Evolutionary conservation across 73 alveolate genomes (phyloP), one percentile per base, ranked within the genome.

Genomic region (Paramecium sexaurelia): DNA sequence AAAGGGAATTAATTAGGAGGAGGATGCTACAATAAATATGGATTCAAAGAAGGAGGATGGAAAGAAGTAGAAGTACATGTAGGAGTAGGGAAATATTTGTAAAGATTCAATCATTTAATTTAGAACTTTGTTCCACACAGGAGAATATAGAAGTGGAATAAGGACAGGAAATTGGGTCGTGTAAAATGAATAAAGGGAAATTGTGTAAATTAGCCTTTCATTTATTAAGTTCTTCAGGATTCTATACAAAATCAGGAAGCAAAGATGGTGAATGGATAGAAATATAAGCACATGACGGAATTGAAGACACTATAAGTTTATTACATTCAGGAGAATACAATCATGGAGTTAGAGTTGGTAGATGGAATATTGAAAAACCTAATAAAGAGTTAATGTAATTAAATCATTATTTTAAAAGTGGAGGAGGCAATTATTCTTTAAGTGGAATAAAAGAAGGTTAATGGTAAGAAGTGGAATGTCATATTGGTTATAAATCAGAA

Each of bases 241-340:
- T 61, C 11, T 61, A 61, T 32, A 61, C 83, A 13, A 61, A 61
- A 61, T 61, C 83, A 19, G 83, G 83, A 61, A 61, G 43, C 7
- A 61, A 61, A n/a, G 83, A 61, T 29, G 83, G 83, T 29, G 83
- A 61, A 61, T 61, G 83, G 83, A 7, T 61, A 19, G 83, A 61
- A 26, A 61, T 61, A 3, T 24, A 26, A 61, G 43, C 83, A 2
- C 83, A 61, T 61, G 83, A 61, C 7, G 83, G 83, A 1, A 61
- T 61, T 61, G 39, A 61, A n/a, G 83, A 61, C 26, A 61, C 83
- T 4, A 61, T 61, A 26, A 61, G 47, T 15, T 61, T 61, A 13
- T 26, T 61, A 26, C 83, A 61, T 32, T 3, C 19, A 29, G 83
- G 83, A 24, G 83, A 61, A 32, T 61, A 61, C 9, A 61, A 61